phyloP scores from a whole-genome alignment of 1,284 basidiomycete genomes.

The Pseudozyma hubeiensis region DNA sequence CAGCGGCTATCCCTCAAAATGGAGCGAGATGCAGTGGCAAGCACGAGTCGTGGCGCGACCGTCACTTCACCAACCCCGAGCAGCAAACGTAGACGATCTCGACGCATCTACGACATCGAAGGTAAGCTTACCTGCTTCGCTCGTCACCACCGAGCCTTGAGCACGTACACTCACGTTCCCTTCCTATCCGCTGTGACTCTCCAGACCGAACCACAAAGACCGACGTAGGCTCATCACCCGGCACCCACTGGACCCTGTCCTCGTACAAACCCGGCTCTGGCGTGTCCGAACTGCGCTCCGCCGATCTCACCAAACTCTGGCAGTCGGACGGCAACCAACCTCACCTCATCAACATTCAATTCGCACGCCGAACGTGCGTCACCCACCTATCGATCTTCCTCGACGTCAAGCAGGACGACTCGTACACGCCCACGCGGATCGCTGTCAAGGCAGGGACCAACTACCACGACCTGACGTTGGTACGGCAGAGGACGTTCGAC shows the following conservation, averaged over 20 bases:
- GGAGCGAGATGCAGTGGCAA: constrained; percentile 21
- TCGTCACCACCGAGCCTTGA: too few species aligned
- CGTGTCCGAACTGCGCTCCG: constrained; percentile 87
- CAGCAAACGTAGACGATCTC: constrained; percentile 18
- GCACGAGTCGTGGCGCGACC: constrained; percentile 14
- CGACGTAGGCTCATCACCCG: constrained; percentile 61
- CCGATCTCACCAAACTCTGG: constrained; percentile 94
- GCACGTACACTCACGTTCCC: too few species aligned
- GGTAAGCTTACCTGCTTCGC: constrained; percentile 5
- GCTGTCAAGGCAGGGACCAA: constrained; percentile 91
- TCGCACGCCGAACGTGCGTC: constrained; percentile 87
- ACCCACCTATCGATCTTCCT: constrained; percentile 89
- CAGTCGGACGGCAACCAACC: constrained; percentile 99
- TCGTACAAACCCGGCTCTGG: constrained; percentile 97
- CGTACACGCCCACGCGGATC: constrained; percentile 93
- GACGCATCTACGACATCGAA: constrained; percentile 38
- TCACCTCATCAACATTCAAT: constrained; percentile 93
- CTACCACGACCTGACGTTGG: constrained; percentile 88
- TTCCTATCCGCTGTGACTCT: neutral
- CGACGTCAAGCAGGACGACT: constrained; percentile 89
- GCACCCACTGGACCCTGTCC: constrained; percentile 94
- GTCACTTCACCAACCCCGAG: constrained; percentile 4
- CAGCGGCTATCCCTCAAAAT: constrained; percentile 1
- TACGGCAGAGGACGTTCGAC: constrained; percentile 63
- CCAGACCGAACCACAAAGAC: constrained; percentile 58